Percentiles rank a stretch among this genome's conserved stretches.
These are phyloP conservation scores for Ambrosiella beaveri DNA, from an alignment of 2,329 filamentous ascomycete genomes.

Conservation along the genomic window DNA sequence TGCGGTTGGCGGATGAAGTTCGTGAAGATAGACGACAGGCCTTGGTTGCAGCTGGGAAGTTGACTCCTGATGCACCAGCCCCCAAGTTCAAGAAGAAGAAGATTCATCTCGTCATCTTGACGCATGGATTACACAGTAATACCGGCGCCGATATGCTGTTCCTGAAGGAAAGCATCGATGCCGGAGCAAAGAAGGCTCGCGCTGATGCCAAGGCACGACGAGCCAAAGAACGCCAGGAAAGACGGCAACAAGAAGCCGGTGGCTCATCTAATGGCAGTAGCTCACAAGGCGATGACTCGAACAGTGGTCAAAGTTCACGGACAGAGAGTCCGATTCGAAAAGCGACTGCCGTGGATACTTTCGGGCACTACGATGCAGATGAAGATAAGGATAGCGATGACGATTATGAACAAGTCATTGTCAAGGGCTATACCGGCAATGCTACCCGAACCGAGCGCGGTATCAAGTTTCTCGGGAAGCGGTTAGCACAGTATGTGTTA, in stretches of 20 bases:
- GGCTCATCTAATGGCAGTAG: too few relatives aligned
- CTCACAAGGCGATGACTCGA: background rate
- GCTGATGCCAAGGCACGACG: constrained; percentile 47
- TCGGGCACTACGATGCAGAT: constrained; percentile 6
- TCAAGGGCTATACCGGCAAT: constrained; percentile 79
- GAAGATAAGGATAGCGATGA: constrained; percentile 29
- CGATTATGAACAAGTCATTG: constrained; percentile 71
- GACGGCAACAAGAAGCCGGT: background rate
- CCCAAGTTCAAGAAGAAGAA: constrained; percentile 45
- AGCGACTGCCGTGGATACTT: background rate
- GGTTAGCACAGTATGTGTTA: constrained; percentile 79
- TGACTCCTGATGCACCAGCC: constrained; percentile 7
- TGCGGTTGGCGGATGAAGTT: constrained; percentile 12
- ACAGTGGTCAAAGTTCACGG: constrained; percentile 3
- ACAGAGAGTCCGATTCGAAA: constrained; percentile 10
- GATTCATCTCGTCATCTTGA: constrained; percentile 79
- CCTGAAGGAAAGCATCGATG: constrained; percentile 92
- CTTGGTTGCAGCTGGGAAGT: background rate
- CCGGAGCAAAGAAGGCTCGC: constrained; percentile 56
- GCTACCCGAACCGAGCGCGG: constrained; percentile 81
- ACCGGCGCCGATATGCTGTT: constrained; percentile 92
- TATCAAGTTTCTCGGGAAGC: constrained; percentile 92
- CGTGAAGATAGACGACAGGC: constrained; percentile 6
- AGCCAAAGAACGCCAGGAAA: constrained; percentile 28
- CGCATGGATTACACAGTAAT: constrained; percentile 91